These are phyloP conservation scores for Russula compacta DNA, from an alignment of 768 basidiomycete genomes.

Conservation along the genomic window DNA sequence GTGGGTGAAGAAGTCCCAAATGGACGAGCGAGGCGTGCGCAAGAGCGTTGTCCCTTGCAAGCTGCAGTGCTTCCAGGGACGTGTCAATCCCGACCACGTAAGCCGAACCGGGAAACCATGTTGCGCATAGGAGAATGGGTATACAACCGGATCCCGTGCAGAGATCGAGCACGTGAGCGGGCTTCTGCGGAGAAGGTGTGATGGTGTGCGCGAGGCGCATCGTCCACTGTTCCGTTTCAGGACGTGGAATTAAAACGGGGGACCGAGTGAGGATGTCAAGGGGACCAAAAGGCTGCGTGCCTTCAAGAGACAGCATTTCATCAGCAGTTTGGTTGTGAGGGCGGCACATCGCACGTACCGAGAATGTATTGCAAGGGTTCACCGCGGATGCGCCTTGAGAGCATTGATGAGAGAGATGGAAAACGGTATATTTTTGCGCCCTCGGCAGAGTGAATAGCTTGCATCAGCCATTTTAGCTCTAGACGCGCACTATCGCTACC, in stretches of 20 bases:
- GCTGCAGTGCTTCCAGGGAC: slow-evolving; percentile 45
- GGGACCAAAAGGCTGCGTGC: slow-evolving; percentile 83
- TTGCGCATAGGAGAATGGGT: slow-evolving; percentile 69
- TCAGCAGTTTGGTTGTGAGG: not conserved
- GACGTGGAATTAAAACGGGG: slow-evolving; percentile 88
- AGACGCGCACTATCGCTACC: slow-evolving; percentile 30
- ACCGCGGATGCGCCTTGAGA: slow-evolving; percentile 50
- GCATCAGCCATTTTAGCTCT: slow-evolving; percentile 44
- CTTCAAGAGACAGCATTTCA: slow-evolving; percentile 26
- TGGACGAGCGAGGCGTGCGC: slow-evolving; percentile 18
- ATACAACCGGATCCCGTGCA: slow-evolving; percentile 94
- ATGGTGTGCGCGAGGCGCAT: slow-evolving; percentile 46
- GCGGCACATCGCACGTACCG: slow-evolving; percentile 36
- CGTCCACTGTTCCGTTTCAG: slow-evolving; percentile 88
- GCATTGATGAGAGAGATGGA: slow-evolving; percentile 36
- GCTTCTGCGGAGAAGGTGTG: slow-evolving; percentile 27
- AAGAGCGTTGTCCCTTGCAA: slow-evolving; percentile 39
- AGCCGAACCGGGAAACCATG: slow-evolving; percentile 47
- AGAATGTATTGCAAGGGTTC: slow-evolving; percentile 91
- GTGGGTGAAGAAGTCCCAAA: not conserved
- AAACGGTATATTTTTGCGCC: slow-evolving; percentile 2
- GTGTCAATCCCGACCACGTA: slow-evolving; percentile 61
- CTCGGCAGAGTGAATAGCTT: slow-evolving; percentile 22
- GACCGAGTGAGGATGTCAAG: slow-evolving; percentile 62
- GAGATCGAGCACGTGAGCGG: slow-evolving; percentile 60